Conservation (phyloP, 2,329 filamentous ascomycete species). For the Macrophomina phaseolina region DNA sequence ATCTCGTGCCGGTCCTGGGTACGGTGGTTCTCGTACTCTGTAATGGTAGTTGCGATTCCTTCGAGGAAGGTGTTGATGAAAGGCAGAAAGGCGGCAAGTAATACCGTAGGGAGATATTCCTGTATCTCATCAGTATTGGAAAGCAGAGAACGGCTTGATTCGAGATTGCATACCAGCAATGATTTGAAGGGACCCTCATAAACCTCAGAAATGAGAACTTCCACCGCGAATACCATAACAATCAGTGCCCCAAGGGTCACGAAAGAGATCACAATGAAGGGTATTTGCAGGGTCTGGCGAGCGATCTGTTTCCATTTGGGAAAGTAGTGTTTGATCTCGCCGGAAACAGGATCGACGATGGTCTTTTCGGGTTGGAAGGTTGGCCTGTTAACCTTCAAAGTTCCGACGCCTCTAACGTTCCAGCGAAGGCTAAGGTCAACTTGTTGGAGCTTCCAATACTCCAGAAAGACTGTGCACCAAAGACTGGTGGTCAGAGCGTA, state of each 20-base stretch:
- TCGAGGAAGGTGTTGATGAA: slow-evolving; percentile 39
- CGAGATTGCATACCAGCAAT: slow-evolving; percentile 34
- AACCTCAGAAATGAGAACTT: slow-evolving; percentile 41
- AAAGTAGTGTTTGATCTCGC: slow-evolving; percentile 37
- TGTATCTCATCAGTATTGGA: slow-evolving; percentile 29
- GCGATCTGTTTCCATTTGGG: slow-evolving; percentile 40
- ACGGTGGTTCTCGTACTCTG: slow-evolving; percentile 43
- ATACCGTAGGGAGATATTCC: slow-evolving; percentile 42
- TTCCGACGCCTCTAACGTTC: slow-evolving; percentile 39
- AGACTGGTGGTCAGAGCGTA: slow-evolving; percentile 41
- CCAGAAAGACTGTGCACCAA: slow-evolving; percentile 43
- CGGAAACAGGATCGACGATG: slow-evolving; percentile 35
- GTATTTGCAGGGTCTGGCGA: slow-evolving; percentile 39
- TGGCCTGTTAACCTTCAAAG: slow-evolving; percentile 40
- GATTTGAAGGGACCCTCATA: slow-evolving; percentile 42
- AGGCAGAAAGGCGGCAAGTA: slow-evolving; percentile 39
- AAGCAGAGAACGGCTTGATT: not conserved
- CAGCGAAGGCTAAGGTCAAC: slow-evolving; percentile 41
- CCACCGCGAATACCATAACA: slow-evolving; percentile 38
- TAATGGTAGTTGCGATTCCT: slow-evolving; percentile 37
- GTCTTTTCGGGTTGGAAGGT: slow-evolving; percentile 38
- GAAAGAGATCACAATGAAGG: slow-evolving; percentile 39
- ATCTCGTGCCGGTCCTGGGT: slow-evolving; percentile 41
- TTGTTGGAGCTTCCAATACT: slow-evolving; percentile 44
- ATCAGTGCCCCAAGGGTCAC: slow-evolving; percentile 38